A percentile compares a stretch with the other conserved stretches of the same genome.
phyloP scores from a whole-genome alignment of 2,329 filamentous ascomycete species.

The Diaporthe helianthi region DNA sequence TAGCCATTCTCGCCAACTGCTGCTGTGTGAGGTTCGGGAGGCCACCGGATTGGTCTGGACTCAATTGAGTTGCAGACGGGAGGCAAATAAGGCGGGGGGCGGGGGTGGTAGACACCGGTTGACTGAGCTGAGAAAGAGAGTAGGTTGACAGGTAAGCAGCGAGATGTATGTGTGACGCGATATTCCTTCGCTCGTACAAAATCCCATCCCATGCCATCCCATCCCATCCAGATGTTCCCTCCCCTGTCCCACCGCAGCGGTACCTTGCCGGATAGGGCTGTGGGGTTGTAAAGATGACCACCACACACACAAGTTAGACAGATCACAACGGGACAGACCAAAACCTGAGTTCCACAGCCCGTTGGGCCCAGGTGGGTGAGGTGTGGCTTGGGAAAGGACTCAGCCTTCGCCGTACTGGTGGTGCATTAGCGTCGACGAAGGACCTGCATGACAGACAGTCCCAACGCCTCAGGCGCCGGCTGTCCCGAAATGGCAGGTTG shows the following conservation, averaged over 20 bases:
- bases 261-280: not conserved
- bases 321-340: not conserved
- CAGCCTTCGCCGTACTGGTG: not conserved
- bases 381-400: conserved; percentile 9
- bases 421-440: conserved; percentile 20
- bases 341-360: not conserved
- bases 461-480: not conserved
- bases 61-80: not conserved
- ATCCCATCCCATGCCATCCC: no score
- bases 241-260: not conserved
- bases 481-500: not conserved
- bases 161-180: conserved; percentile 22
- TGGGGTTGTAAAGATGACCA: not conserved
- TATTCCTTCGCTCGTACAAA: not conserved
- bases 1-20: not conserved
- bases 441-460: not conserved
- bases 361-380: not conserved
- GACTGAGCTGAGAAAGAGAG: not conserved
- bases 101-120: no score
- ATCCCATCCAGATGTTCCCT: no score
- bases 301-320: not conserved
- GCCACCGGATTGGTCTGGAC: conserved; percentile 18
- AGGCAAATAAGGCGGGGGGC: not conserved
- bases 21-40: conserved; percentile 25
- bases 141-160: conserved; percentile 10